These are phyloP conservation scores for Hibiscus trionum DNA, from an alignment of 345 rosid genomes.

Conservation along the genomic window DNA sequence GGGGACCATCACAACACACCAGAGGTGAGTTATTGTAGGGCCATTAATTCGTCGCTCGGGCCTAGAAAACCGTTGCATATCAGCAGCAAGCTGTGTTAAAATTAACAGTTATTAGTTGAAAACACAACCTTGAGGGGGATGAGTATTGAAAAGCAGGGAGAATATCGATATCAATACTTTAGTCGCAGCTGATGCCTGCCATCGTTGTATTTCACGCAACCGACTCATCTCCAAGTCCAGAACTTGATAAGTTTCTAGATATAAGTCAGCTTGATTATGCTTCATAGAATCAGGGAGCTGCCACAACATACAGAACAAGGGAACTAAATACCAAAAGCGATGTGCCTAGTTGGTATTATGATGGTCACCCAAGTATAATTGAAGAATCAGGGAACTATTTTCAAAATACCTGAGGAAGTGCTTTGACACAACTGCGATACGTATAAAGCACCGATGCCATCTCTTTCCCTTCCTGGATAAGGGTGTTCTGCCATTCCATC, in stretches of 20 bases:
- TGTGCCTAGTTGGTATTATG: background rate
- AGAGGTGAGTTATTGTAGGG: slow-evolving; percentile 88
- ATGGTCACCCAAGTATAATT: background rate
- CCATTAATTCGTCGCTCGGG: slow-evolving; percentile 97
- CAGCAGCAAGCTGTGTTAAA: slow-evolving; percentile 87
- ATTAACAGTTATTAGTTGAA: slow-evolving; percentile 9
- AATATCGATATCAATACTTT: slow-evolving; percentile 38
- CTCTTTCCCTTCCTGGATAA: slow-evolving; percentile 92
- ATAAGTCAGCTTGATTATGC: slow-evolving; percentile 96
- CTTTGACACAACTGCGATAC: slow-evolving; percentile 97
- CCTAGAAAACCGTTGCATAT: slow-evolving; percentile 98
- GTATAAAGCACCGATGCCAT: slow-evolving; percentile 96
- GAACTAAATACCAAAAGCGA: background rate
- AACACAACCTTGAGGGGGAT: slow-evolving; percentile 1
- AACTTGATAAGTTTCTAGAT: slow-evolving; percentile 97
- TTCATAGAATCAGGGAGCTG: slow-evolving; percentile 99
- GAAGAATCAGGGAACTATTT: background rate
- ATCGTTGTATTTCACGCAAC: slow-evolving; percentile 88
- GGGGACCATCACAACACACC: slow-evolving; percentile 32
- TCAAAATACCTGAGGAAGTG: slow-evolving; percentile 81
- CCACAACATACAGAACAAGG: slow-evolving; percentile 12
- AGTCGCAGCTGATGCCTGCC: slow-evolving; percentile 93
- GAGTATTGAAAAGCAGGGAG: background rate
- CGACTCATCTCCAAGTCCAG: slow-evolving; percentile 98
- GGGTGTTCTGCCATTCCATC: slow-evolving; percentile 57